Evolutionary conservation across 768 basidiomycete species (phyloP), one percentile per base, ranked within the genome.

Genomic region (Tylopilus felleus): DNA sequence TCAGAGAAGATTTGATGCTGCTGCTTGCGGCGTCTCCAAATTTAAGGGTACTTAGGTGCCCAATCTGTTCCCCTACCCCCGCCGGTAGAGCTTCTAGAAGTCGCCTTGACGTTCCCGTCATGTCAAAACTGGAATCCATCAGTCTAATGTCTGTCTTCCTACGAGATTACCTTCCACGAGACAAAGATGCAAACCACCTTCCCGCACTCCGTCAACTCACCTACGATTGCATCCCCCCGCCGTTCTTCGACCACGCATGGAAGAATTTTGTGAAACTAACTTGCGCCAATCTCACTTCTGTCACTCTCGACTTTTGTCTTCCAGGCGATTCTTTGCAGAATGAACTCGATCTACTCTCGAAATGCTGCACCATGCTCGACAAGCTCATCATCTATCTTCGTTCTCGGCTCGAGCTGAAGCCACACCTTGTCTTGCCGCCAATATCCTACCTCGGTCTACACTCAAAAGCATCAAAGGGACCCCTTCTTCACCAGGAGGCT

Each of bases 151-250:
- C 66, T 19, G 56, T 68, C 51, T 68, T 68, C 39, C 36, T 68
- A 21, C 65, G 63, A 16, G 68, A 68, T 53, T 70, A 68, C 31
- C 66, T 70, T 36, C 68, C 65, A 2, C 56, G 61, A 36, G 50
- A 70, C 36, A 68, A 63, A 36, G 53, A 61, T 29, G 56, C 52
- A 36, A 70, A 70, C 42, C 64, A 60, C 29, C 50, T 69, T 35
- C 66, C 67, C 29, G 63, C 68, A 27, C 66, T 69, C 36, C 61
- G 68, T 33, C 62, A 65, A 38, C 66, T 69, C 28, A 65, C 61
- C 12, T 68, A 70, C n/a, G 68, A 68, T 35, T 68, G 68, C 42
- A 68, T 65, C 22, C 68, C 68, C 5, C 68, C 63, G 2, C 65
- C 66, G 19, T 68, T 65, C 33, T 14, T 33, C 21, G 65, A 65